Percentiles rank a stretch among this genome's conserved stretches.
Evolutionary conservation across 2,329 filamentous ascomycete genomes (phyloP).

Genomic region (Cladophialophora yegresii): DNA sequence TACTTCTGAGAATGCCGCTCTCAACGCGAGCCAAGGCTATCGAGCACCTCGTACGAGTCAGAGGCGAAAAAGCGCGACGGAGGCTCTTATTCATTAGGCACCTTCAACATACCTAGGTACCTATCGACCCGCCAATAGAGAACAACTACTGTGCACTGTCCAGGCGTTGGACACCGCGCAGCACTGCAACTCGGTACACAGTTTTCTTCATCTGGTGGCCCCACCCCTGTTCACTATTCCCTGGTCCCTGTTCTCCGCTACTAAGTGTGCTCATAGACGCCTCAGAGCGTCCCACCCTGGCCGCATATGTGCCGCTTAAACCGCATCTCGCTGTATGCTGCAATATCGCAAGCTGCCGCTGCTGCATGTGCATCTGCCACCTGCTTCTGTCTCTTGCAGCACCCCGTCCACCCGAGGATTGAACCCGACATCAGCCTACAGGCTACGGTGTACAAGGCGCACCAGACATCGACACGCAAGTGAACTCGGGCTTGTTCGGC

Average conservation of each 20-base stretch:
- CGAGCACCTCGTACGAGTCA: not conserved
- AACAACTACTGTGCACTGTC: not conserved
- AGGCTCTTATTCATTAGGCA: not conserved
- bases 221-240: not conserved
- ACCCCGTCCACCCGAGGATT: not conserved
- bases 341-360: constrained; percentile 17
- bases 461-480: not conserved
- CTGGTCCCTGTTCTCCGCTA: constrained; percentile 2
- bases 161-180: not conserved
- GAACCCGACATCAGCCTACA: not conserved
- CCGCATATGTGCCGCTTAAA: constrained; percentile 19
- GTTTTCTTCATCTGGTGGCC: not conserved
- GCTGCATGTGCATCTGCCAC: constrained; percentile 21
- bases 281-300: constrained; percentile 5
- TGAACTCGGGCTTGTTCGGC: not conserved
- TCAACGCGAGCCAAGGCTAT: not conserved
- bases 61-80: no score
- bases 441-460: not conserved
- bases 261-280: not conserved
- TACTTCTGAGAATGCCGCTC: not conserved
- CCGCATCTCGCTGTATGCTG: constrained; percentile 25
- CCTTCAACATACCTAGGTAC: not conserved
- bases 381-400: not conserved
- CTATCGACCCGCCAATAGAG: not conserved
- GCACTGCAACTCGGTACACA: not conserved